phyloP scores from a whole-genome alignment of 2,329 filamentous ascomycete genomes.

The Nigrograna mackinnonii region DNA sequence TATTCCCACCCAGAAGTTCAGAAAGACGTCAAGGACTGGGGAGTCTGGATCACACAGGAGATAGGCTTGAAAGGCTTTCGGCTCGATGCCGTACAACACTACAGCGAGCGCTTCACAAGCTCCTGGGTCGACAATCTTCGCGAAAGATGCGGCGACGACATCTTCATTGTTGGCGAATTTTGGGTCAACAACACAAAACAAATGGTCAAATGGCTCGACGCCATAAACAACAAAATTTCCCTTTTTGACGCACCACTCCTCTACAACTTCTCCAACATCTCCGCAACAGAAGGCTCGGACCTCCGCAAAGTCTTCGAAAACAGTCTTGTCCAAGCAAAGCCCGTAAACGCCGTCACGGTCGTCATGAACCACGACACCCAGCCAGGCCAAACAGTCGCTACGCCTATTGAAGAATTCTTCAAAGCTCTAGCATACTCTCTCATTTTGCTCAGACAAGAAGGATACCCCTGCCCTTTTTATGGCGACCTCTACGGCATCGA shows the following conservation, averaged over 20 bases:
- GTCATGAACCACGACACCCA: conserved; percentile 75
- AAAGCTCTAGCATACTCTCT: conserved; percentile 73
- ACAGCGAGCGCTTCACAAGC: conserved; percentile 66
- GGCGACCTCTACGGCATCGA: conserved; percentile 70
- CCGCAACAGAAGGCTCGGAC: conserved; percentile 60
- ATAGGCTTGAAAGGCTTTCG: conserved; percentile 68
- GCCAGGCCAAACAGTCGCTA: conserved; percentile 65
- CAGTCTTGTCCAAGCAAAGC: conserved; percentile 59
- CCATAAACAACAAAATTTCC: conserved; percentile 57
- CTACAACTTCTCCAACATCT: conserved; percentile 67
- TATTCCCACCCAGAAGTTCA: conserved; percentile 62
- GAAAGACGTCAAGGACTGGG: conserved; percentile 67
- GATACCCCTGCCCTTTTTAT: conserved; percentile 71
- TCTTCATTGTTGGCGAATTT: conserved; percentile 72
- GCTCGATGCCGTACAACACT: conserved; percentile 75
- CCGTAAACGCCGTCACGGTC: conserved; percentile 65
- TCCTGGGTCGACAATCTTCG: conserved; percentile 65
- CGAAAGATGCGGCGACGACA: conserved; percentile 50
- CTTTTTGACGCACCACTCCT: conserved; percentile 72
- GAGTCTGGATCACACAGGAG: conserved; percentile 66
- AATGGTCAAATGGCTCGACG: conserved; percentile 61
- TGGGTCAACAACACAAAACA: conserved; percentile 64
- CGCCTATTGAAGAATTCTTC: conserved; percentile 67
- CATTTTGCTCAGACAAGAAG: conserved; percentile 67
- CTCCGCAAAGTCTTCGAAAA: conserved; percentile 66